These are phyloP conservation scores for Linnemannia zychae DNA, from an alignment of 192 early-diverging fungal species.

Conservation along the genomic window DNA sequence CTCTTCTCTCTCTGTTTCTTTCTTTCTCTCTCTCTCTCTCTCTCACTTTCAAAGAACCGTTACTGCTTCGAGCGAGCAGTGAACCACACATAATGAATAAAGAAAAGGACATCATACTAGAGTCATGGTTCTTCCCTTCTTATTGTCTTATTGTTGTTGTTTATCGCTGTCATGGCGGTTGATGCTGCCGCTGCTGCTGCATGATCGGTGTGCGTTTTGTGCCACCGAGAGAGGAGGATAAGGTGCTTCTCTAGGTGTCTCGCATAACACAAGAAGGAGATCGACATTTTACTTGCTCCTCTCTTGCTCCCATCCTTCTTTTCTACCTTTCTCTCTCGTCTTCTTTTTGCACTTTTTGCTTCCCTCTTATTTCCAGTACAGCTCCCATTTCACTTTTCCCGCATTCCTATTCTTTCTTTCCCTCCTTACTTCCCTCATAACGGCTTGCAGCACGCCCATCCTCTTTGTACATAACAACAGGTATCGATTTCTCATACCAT, in stretches of 20 bases:
- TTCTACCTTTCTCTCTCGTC: no score
- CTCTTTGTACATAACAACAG: conserved; percentile 1
- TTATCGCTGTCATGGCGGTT: no score
- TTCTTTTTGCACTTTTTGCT: no score
- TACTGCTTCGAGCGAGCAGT: no score
- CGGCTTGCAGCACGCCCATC: not conserved
- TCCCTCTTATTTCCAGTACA: not conserved
- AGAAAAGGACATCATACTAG: not conserved
- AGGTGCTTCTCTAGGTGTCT: no score
- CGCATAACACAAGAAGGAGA: not conserved
- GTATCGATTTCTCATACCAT: not conserved
- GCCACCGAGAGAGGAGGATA: not conserved
- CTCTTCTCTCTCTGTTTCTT: no score
- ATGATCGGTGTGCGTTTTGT: not conserved
- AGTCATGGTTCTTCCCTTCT: not conserved
- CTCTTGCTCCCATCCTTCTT: not conserved
- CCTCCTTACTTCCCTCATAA: not conserved
- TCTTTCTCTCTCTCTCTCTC: no score
- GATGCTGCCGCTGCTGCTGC: no score
- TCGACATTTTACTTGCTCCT: not conserved
- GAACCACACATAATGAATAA: not conserved
- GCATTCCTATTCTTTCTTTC: not conserved
- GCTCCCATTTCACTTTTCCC: not conserved
- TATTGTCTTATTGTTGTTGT: not conserved
- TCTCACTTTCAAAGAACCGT: no score